Evolutionary conservation across 192 early-diverging fungal species (phyloP), one percentile per base, ranked within the genome.

Genomic region (Allomyces javanicus): DNA sequence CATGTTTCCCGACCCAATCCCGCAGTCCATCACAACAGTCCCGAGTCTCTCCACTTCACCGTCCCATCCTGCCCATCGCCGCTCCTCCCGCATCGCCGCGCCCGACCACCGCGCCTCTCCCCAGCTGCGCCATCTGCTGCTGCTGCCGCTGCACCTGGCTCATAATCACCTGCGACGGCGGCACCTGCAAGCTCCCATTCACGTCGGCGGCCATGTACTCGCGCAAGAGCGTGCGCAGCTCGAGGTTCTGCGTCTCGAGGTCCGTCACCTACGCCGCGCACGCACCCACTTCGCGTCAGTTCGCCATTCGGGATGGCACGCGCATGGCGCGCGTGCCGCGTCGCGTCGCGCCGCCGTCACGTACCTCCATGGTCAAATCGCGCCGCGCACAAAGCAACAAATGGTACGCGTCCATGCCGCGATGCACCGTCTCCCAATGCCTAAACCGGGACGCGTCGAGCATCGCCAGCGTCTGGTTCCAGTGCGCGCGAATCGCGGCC

Each of bases 111-210:
- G 33, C 33, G 4, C 33, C 33, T 9, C 33, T 40, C 33, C 2
- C 33, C 33, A 7, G 33, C 33, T 40, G 33, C 33, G 33, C 33
- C 33, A 40, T 40, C 50, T 58, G 50, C 50, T 58, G 50, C 50
- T 58, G 50, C 50, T 58, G 50, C 50, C 12, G 12, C 21, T 58
- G 50, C 12, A 58, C 77, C 65, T 78, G 74, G 3, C 72, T 72
- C 63, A 79, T 61, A 68, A 82, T 73, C 44, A 82, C 75, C 62
- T 80, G 74, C 7, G 77, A 75, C 24, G 81, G 81, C 10, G 79
- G 79, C 19, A 83, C 69, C 40, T 79, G 71, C 23, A 83, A 70
- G 55, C 81, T 79, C 17, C 79, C 79, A 63, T 83, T 83, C 26
- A 83, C 71, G 14, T 63, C 44, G 2, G 81, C 78, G 43, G 67